These are phyloP conservation scores for Sanghuangporus sanghuang DNA, from an alignment of 1,284 basidiomycete species.

Conservation along the genomic window DNA sequence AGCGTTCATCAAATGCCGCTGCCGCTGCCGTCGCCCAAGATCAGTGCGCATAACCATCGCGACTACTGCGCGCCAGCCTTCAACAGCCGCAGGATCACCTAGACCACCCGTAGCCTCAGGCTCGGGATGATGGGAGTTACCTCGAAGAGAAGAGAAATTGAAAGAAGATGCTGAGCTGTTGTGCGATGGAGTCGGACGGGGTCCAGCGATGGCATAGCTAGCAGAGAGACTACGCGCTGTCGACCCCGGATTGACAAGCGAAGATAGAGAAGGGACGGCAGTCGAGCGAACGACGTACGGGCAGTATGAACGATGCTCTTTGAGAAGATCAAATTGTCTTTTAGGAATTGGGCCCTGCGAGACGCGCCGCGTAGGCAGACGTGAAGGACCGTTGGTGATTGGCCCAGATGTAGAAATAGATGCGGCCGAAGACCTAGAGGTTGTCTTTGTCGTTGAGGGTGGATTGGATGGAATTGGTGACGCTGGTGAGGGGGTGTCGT, in stretches of 20 bases:
- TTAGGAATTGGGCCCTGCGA: constrained; percentile 27
- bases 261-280: constrained; percentile 51
- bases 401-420: background rate
- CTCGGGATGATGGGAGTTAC: constrained; percentile 7
- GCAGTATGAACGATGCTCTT: constrained; percentile 77
- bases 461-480: constrained; percentile 4
- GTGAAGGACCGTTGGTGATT: background rate
- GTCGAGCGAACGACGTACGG: constrained; percentile 74
- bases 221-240: background rate
- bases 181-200: background rate
- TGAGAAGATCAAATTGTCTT: constrained; percentile 63
- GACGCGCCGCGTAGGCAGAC: constrained; percentile 5
- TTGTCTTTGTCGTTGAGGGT: background rate
- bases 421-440: constrained; percentile 16
- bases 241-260: constrained; percentile 21
- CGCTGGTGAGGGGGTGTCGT: constrained; percentile 10
- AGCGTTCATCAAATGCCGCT: constrained; percentile 23
- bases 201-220: background rate
- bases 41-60: constrained; percentile 61
- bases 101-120: background rate
- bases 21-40: constrained; percentile 48
- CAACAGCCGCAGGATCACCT: constrained; percentile 34
- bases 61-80: constrained; percentile 75
- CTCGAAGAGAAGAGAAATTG: constrained; percentile 8
- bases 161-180: constrained; percentile 10